phyloP scores from a whole-genome alignment of 441 rosid genomes.

The Pelargonium cotyledonis region DNA sequence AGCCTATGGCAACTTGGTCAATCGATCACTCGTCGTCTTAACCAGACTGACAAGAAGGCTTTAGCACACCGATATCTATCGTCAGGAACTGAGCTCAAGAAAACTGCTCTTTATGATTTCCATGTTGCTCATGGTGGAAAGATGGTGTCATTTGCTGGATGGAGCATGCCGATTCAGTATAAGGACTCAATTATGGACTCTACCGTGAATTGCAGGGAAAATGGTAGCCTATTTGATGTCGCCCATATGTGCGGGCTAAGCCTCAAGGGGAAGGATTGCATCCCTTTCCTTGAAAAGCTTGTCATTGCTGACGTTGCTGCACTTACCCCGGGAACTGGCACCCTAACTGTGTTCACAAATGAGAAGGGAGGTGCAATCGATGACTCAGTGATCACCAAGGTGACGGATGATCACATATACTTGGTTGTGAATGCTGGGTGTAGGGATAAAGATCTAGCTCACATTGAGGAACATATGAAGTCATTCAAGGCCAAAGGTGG shows the following conservation, averaged over 20 bases:
- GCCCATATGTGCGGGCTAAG: constrained; percentile 96
- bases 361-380: constrained; percentile 95
- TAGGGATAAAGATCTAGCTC: constrained; percentile 95
- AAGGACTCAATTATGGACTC: constrained; percentile 98
- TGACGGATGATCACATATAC: constrained; percentile 69
- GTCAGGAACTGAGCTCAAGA: constrained; percentile 73
- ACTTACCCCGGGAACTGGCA: constrained; percentile 75
- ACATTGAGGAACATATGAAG: constrained; percentile 92
- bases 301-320: constrained; percentile 87
- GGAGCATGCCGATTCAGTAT: constrained; percentile 99
- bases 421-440: constrained; percentile 97
- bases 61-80: constrained; percentile 56
- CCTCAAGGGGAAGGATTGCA: constrained; percentile 82
- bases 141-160: constrained; percentile 98
- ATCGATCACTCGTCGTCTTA: constrained; percentile 71
- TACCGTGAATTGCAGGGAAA: constrained; percentile 76
- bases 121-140: constrained; percentile 75
- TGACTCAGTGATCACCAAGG: constrained; percentile 90
- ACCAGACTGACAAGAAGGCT: constrained; percentile 63
- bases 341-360: constrained; percentile 81
- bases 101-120: constrained; percentile 79
- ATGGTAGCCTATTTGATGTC: constrained; percentile 87
- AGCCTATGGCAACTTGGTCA: constrained; percentile 94
- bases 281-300: constrained; percentile 82
- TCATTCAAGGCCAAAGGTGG: constrained; percentile 85